Evolutionary conservation across 2,329 filamentous ascomycete genomes (phyloP).

Genomic region (Colletotrichum sojae): DNA sequence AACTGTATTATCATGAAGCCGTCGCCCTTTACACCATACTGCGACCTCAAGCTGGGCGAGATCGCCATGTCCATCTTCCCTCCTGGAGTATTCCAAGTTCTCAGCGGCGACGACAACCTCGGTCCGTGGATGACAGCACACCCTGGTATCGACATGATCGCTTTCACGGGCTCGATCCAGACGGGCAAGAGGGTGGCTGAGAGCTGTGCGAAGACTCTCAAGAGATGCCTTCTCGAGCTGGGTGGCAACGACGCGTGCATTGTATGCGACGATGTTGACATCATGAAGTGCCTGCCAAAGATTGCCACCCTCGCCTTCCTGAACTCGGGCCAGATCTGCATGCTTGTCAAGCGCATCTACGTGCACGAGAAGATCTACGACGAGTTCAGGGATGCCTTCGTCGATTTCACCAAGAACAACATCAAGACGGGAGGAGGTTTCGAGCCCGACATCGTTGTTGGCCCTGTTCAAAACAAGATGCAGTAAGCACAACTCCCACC

Average conservation of each 20-base stretch:
- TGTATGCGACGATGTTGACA: slow-evolving; percentile 69
- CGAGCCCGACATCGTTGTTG: slow-evolving; percentile 59
- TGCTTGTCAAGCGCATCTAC: slow-evolving; percentile 68
- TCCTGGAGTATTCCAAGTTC: slow-evolving; percentile 71
- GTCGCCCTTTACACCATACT: slow-evolving; percentile 71
- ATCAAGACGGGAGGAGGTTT: slow-evolving; percentile 62
- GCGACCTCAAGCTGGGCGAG: slow-evolving; percentile 70
- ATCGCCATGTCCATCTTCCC: slow-evolving; percentile 71
- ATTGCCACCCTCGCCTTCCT: slow-evolving; percentile 68
- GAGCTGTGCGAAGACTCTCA: slow-evolving; percentile 65
- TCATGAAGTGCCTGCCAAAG: slow-evolving; percentile 51
- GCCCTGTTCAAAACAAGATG: slow-evolving; percentile 73
- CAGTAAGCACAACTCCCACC: slow-evolving; percentile 56
- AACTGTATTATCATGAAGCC: slow-evolving; percentile 71
- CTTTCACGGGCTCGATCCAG: slow-evolving; percentile 72
- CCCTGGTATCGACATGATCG: slow-evolving; percentile 72
- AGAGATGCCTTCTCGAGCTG: slow-evolving; percentile 74
- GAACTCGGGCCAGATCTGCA: slow-evolving; percentile 63
- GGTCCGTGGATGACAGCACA: slow-evolving; percentile 72
- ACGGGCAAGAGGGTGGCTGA: slow-evolving; percentile 74
- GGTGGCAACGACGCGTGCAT: slow-evolving; percentile 75
- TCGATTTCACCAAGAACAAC: slow-evolving; percentile 58
- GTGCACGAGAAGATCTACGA: slow-evolving; percentile 73
- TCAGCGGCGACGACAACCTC: slow-evolving; percentile 72
- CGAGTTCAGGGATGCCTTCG: slow-evolving; percentile 63